A percentile compares a stretch with the other conserved stretches of the same genome.
Evolutionary conservation across 306 rosid genomes (phyloP).

Genomic region (Carpinus viminea): DNA sequence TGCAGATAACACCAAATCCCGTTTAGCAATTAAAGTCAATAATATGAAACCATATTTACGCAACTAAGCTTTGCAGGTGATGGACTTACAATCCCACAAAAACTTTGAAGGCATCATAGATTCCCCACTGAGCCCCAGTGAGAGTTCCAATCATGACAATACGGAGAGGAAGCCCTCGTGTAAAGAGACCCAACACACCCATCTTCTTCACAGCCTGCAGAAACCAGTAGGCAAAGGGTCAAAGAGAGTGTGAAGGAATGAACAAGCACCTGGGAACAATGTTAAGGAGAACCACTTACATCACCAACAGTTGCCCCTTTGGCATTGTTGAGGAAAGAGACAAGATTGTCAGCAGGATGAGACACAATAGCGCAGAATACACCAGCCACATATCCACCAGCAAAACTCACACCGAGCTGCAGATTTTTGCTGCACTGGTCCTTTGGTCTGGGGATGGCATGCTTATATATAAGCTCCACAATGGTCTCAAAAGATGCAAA

Average conservation of each 20-base stretch:
- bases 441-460: slow-evolving; percentile 80
- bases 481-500: slow-evolving; percentile 93
- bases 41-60: background rate
- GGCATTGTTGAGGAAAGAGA: slow-evolving; percentile 94
- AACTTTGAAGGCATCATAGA: slow-evolving; percentile 95
- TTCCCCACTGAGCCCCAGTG: slow-evolving; percentile 98
- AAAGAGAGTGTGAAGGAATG: slow-evolving; percentile 21
- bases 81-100: slow-evolving; percentile 85
- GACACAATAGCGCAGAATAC: slow-evolving; percentile 93
- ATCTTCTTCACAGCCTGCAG: slow-evolving; percentile 86
- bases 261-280: slow-evolving; percentile 1
- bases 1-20: slow-evolving; percentile 34
- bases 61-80: slow-evolving; percentile 5
- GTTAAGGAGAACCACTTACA: slow-evolving; percentile 49
- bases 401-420: slow-evolving; percentile 94
- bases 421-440: slow-evolving; percentile 74
- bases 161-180: slow-evolving; percentile 98
- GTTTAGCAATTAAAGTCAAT: slow-evolving; percentile 1
- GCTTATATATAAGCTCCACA: slow-evolving; percentile 76
- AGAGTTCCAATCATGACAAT: slow-evolving; percentile 97
- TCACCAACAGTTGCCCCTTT: slow-evolving; percentile 96
- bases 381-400: slow-evolving; percentile 95
- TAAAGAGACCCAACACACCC: slow-evolving; percentile 75
- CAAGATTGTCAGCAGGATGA: slow-evolving; percentile 98
- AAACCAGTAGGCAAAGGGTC: slow-evolving; percentile 1